These are phyloP conservation scores for Magnolia changhungtana DNA, from an alignment of 164 flowering plant genomes.

Conservation along the genomic window DNA sequence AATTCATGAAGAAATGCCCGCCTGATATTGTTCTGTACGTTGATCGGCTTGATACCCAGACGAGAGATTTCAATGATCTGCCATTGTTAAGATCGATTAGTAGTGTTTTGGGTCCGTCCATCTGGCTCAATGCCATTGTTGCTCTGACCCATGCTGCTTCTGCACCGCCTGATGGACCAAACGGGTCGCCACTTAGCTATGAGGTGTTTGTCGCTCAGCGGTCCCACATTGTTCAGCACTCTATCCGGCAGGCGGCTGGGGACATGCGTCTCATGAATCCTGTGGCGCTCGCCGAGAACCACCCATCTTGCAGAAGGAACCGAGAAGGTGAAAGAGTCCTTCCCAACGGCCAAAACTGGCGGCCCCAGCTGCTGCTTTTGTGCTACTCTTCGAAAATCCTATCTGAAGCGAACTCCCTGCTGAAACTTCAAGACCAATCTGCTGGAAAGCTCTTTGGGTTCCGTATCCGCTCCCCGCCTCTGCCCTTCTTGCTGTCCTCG, in stretches of 20 bases:
- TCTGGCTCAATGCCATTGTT: constrained; percentile 84
- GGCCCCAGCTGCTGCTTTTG: constrained; percentile 68
- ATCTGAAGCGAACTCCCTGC: constrained; percentile 65
- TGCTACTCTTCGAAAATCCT: constrained; percentile 85
- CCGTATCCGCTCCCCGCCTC: constrained; percentile 79
- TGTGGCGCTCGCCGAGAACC: constrained; percentile 87
- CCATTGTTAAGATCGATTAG: constrained; percentile 68
- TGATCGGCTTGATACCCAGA: constrained; percentile 77
- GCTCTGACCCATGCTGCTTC: constrained; percentile 88
- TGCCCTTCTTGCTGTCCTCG: constrained; percentile 85
- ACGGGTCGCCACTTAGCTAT: constrained; percentile 80
- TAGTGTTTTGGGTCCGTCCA: constrained; percentile 54
- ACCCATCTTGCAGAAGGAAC: constrained; percentile 83
- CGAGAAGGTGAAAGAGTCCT: constrained; percentile 83
- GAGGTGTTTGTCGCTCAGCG: constrained; percentile 85
- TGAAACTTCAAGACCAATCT: constrained; percentile 76
- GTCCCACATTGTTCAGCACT: constrained; percentile 80
- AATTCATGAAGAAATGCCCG: constrained; percentile 62
- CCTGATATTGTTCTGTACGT: constrained; percentile 85
- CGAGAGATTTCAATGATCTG: constrained; percentile 84
- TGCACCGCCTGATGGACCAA: constrained; percentile 95
- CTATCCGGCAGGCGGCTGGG: constrained; percentile 85
- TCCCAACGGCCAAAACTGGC: constrained; percentile 90
- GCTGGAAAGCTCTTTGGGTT: constrained; percentile 80
- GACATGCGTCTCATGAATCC: constrained; percentile 90